Evolutionary conservation across 805 yeast genomes (phyloP), one percentile per base, ranked within the genome.

Genomic region (Teunomyces tritomae): DNA sequence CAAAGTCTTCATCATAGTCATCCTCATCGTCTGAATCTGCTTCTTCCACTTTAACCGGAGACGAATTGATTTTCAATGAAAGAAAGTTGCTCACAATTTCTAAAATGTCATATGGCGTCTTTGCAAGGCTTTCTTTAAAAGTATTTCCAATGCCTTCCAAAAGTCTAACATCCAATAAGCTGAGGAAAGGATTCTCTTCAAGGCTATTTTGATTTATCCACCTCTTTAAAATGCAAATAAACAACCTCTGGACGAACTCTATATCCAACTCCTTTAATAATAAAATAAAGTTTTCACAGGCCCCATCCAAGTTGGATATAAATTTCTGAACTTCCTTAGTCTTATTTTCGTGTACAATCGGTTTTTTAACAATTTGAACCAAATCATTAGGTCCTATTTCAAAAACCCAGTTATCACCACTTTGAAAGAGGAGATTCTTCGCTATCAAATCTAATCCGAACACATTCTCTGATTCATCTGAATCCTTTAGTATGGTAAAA

Each of bases 91-190:
- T 56, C 4, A 68, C 69, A 28, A 71, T 57, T 5, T 67, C 73
- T 13, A 89, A 64, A 39, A 86, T 72, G 41, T 84, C 87, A 2
- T 65, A 64, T 0, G 90, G 84, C 2, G 83, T 75, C 33, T 71
- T 71, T 6, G 83, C 74, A 26, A 85, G 59, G 39, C 73, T 73
- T 7, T 82, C 80, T 50, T 80, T 85, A 57, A 85, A 83, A 11
- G 73, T 70, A 4, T 76, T 76, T 20, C 83, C 80, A 29, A 88
- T 65, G 28, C 68, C 64, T 58, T 89, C 94, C 44, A 91, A 63
- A 8, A 89, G 58, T 49, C 84, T 78, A 49, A 89, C 67, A 57
- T 86, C 85, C 5, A 82, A 66, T 32, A 87, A 66, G 46, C 79
- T 71, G 6, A 75, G 54, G 45, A 80, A 76, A n/a, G 88, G 85